Base-by-base conservation (phyloP, 2,329 filamentous ascomycete genomes). In the Pestalotiopsis fici region DNA sequence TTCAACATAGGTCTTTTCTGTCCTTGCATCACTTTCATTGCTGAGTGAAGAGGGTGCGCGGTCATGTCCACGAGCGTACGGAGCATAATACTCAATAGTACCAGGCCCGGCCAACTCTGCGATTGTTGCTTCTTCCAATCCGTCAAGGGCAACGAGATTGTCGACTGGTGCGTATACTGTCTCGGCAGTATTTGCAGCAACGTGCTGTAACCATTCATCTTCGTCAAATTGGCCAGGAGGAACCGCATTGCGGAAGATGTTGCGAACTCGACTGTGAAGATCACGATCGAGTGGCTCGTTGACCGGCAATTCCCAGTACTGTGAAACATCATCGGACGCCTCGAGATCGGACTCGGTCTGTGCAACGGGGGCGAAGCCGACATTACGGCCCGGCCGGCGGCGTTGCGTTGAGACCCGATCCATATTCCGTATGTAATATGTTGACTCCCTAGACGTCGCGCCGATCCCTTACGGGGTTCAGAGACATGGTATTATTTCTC, bases 41-140 rank as follows among this genome's bases (percentile, higher is more conserved):
- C 67, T 68, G 3, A 68, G 65, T 5, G 59, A 28, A 23, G 67
- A 68, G 56, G 67, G 67, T 18, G 67, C 67, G n/a, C 65, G 56
- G 7, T 59, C 15, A 13, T 67, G 59, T 3, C 23, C 31, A 4
- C 65, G 67, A 3, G 59, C 65, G 35, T 68, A 68, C 11, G 67
- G 67, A 3, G 64, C 65, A 27, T 68, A 68, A 23, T 64, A 66
- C 39, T 66, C 67, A 27, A 64, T 39, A 35, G 62, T 31, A 9
- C 43, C 43, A 5, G 67, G 39, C 12, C 59, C 47, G n/a, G 47
- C 57, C 4, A 68, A 59, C 39, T 68, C 67, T 15, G 66, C 55
- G 31, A 67, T 67, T 12, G 65, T n/a, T 4, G 55, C 21, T 9
- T 67, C 66, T 56, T 64, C 47, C 11, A 50, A 27, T 25, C 31